phyloP scores from a whole-genome alignment of 2,329 filamentous ascomycete genomes.

The Penicillium oxalicum region DNA sequence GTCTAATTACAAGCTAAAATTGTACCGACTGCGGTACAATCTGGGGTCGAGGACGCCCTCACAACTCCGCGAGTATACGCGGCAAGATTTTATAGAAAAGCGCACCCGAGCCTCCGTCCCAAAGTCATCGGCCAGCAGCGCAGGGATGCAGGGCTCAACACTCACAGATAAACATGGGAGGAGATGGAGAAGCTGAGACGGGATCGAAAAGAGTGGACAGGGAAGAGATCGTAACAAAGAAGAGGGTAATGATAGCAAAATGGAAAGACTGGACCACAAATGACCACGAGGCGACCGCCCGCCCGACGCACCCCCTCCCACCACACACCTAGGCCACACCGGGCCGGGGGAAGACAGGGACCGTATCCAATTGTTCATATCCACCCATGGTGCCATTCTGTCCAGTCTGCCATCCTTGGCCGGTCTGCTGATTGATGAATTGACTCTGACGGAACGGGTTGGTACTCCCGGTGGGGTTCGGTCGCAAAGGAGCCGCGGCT shows the following conservation, averaged over 20 bases:
- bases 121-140: too few species aligned
- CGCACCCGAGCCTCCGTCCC: too few species aligned
- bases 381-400: slow-evolving; percentile 73
- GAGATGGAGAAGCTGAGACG: not conserved
- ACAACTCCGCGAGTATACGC: too few species aligned
- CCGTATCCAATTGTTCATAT: slow-evolving; percentile 66
- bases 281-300: too few species aligned
- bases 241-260: too few species aligned
- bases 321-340: slow-evolving; percentile 39
- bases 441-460: slow-evolving; percentile 91
- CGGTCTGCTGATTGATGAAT: slow-evolving; percentile 83
- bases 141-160: too few species aligned
- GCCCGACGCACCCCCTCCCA: not conserved
- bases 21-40: too few species aligned
- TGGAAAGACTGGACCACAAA: too few species aligned
- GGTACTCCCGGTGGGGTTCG: slow-evolving; percentile 79
- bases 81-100: too few species aligned
- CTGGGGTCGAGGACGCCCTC: too few species aligned
- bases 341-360: slow-evolving; percentile 80
- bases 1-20: too few species aligned
- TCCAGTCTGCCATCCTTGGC: slow-evolving; percentile 75
- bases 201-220: not conserved
- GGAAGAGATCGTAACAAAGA: not conserved
- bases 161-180: slow-evolving; percentile 1
- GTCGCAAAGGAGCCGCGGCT: slow-evolving; percentile 49